Evolutionary conservation across 306 rosid species (phyloP), one percentile per base, ranked within the genome.

Genomic region (Cicer arietinum): DNA sequence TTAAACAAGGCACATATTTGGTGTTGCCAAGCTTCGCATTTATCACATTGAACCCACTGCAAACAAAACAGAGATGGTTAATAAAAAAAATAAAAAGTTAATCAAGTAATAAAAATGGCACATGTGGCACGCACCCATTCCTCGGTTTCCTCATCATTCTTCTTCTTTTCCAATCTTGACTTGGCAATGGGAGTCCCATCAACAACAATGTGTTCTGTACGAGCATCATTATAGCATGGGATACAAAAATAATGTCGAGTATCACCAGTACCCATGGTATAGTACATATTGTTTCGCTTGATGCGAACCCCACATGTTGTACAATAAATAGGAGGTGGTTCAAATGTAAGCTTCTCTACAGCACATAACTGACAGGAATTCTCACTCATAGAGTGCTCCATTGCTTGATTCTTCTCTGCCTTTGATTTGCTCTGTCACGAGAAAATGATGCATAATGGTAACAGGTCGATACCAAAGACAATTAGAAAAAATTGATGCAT

Each of bases 11-110:
- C 98, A 84, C 99, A 95, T 69, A 95, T 90, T 85, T 95, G 99
- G 82, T 95, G 99, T 59, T 95, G 99, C 98, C 99, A 95, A 47
- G 98, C 99, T 86, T 95, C 98, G 69, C 99, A 95, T 84, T 92
- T 95, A 85, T 95, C 99, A 85, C 99, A 95, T 86, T 92, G 99
- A 83, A 95, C 99, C 98, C 98, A 95, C 99, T 94, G 88, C 81
- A 85, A 45, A 67, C 12, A 43, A 71, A 67, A 35, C 43, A 85
- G 25, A 56, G 39, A 59, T 37, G 10, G 30, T 48, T 69, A 69
- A 75, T 64, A 46, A 73, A 81, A 75, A 65, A 85, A 71, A 86
- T 59, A 30, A 71, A 83, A 25, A 43, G 18, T 17, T 56, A 68
- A 59, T 16, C 22, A 73, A 77, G 72, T 37, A 47, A 74, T 47